A percentile compares a stretch with the other conserved stretches of the same genome.
phyloP scores from a whole-genome alignment of 257 asterid species.

The Lavandula angustifolia region DNA sequence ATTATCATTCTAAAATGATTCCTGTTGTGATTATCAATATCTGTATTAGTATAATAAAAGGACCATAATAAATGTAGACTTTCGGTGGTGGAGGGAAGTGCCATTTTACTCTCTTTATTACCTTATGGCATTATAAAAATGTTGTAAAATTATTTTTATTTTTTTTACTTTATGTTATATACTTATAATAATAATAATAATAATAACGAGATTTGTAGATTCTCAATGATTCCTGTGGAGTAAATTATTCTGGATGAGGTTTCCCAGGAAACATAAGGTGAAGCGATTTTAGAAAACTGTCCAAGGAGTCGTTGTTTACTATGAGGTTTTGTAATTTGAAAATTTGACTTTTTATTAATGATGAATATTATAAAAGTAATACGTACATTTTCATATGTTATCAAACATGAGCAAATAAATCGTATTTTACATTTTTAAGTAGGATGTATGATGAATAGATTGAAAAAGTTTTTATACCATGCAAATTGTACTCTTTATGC shows the following conservation, averaged over 20 bases:
- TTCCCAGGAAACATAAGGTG: slow-evolving; percentile 27
- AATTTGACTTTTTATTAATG: too few species aligned
- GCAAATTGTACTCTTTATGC: too few species aligned
- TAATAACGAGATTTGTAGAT: slow-evolving; percentile 28
- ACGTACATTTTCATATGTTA: too few species aligned
- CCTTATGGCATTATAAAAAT: slow-evolving; percentile 32
- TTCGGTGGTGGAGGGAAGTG: slow-evolving; percentile 36
- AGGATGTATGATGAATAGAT: too few species aligned
- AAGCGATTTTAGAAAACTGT: too few species aligned
- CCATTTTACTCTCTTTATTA: slow-evolving; percentile 32
- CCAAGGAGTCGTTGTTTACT: too few species aligned
- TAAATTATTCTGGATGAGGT: slow-evolving; percentile 2
- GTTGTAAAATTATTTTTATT: slow-evolving; percentile 18
- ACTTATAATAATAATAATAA: too few species aligned
- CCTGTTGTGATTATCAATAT: slow-evolving; percentile 51
- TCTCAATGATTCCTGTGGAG: slow-evolving; percentile 37
- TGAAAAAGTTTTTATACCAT: too few species aligned
- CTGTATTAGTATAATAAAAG: slow-evolving; percentile 12
- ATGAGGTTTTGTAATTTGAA: too few species aligned
- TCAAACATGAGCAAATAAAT: too few species aligned
- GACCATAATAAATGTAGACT: slow-evolving; percentile 27
- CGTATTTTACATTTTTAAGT: too few species aligned
- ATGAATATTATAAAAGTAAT: too few species aligned
- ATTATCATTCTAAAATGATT: slow-evolving; percentile 80
- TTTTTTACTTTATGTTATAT: slow-evolving; percentile 2